Evolutionary conservation across 164 flowering plant genomes (phyloP).

Genomic region (Magnolia changhungtana): DNA sequence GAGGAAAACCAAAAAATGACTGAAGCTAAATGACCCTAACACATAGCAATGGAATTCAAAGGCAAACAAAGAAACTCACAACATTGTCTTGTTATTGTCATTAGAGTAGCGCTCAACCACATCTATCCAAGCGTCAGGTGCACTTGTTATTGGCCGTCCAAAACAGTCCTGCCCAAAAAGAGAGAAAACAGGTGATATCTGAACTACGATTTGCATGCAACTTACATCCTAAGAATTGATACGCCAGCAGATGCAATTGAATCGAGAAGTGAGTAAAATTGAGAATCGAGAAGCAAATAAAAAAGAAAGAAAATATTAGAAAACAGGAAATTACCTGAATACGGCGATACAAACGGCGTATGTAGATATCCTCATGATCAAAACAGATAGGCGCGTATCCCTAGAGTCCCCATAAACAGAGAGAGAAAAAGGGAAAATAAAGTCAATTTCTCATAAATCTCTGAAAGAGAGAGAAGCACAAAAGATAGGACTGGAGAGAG

Average conservation of each 20-base stretch:
- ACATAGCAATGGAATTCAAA: background rate
- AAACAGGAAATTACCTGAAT: slow-evolving; percentile 55
- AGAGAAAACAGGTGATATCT: background rate
- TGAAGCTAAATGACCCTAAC: too few relatives aligned
- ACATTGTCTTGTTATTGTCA: slow-evolving; percentile 83
- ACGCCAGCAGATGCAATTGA: background rate
- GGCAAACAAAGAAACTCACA: slow-evolving; percentile 36
- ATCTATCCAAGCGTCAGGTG: slow-evolving; percentile 98
- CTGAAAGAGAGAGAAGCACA: background rate
- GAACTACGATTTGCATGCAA: background rate
- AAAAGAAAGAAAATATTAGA: too few relatives aligned
- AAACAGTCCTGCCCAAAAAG: slow-evolving; percentile 69
- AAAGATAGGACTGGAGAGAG: background rate
- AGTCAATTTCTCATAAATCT: too few relatives aligned
- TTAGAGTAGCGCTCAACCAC: slow-evolving; percentile 86
- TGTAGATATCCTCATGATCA: slow-evolving; percentile 88
- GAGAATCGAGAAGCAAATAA: too few relatives aligned
- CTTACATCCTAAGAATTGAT: background rate
- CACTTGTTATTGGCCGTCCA: slow-evolving; percentile 87
- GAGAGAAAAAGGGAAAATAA: background rate
- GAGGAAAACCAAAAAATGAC: too few relatives aligned
- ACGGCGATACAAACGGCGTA: slow-evolving; percentile 77
- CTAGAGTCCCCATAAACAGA: slow-evolving; percentile 2
- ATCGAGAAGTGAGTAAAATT: too few relatives aligned
- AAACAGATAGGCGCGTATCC: slow-evolving; percentile 71